Evolutionary conservation across 805 yeast genomes (phyloP), one percentile per base, ranked within the genome.

Genomic region (Kazachstania africana): DNA sequence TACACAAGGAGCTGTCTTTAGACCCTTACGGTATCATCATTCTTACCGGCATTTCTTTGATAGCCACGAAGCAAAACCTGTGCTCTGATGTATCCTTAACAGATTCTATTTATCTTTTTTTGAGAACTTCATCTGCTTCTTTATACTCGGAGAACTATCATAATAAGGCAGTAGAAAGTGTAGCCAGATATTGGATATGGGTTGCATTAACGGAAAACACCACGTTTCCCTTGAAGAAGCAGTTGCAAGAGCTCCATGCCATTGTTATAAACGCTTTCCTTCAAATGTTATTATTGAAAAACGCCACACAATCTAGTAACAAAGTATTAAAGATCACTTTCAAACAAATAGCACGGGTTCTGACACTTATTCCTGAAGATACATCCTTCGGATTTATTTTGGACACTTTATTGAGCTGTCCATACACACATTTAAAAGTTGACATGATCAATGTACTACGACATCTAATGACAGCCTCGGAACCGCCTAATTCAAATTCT

Each of bases 371-470:
- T 24, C 69, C 75, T 0, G 83, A 79, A 36, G 58, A 60, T 2
- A 57, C 64, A 10, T 56, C 80, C 1, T 82, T 72, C 54, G 60
- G 60, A 3, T 81, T 78, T 47, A 60, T 83, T 9, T 47, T 65
- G 16, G 87, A 82, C 48, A 67, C 87, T 0, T 59, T 88, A 30
- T 59, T 63, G 17, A 64, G 69, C 29, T 81, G 93, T 45, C 91
- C 93, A 2, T 72, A 66, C 46, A 72, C 63, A 24, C 65, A 68
- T 22, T 69, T 72, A n/a, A 73, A 73, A 40, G 63, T 75, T 15
- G 71, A 72, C 3, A 57, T 75, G 23, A 66, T 83, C 13, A 71
- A 75, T 4, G 72, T 83, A 16, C 64, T 84, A 45, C 83, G 79
- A 50, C 79, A 75, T 39, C 61, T 84, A 40, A 54, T 75, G 45